Evolutionary conservation across 2,329 filamentous ascomycete species (phyloP), one percentile per base, ranked within the genome.

Genomic region (Dactylellina sp.): DNA sequence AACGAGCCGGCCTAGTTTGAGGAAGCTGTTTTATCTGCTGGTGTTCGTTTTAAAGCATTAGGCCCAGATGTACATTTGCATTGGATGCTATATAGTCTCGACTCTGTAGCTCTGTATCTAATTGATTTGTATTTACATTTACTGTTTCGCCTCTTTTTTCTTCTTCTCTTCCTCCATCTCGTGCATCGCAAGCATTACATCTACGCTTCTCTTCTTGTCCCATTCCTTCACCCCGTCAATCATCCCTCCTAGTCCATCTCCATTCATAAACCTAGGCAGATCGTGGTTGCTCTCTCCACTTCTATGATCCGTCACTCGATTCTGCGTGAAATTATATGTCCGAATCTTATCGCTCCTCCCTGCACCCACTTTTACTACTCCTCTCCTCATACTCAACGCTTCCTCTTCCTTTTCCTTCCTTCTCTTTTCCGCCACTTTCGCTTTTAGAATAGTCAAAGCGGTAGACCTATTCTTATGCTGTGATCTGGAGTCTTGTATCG

Each of bases 311-410:
- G 93, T 96, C 77, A 95, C 93, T 46, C 93, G 85, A 81, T 93
- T 89, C 81, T 91, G 77, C 24, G 75, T 77, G 44, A 76, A 79
- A 81, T 97, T 97, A 81, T 97, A 97, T 0, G 93, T 97, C 74
- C 93, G 85, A 70, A 99, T 90, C 84, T 99, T 99, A 83, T 98
- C 93, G 50, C 92, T 92, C 44, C 95, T 86, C 4, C 93, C 95
- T 83, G 95, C 93, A 78, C 90, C 90, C 65, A 93, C 89, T 77
- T 89, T 87, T 76, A 96, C 86, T 2, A 93, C 92, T 76, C 89
- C 92, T 80, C 93, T 87, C 63, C 93, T 85, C 81, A 98, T 81
- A 20, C 84, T 85, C 16, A 89, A 85, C 25, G 93, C 86, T 80
- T 94, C 89, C 77, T 92, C 91, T 81, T 99, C 94, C 32, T 92